Conservation (phyloP, 495 filamentous ascomycete species). For the Penicillium dipodomyicola region DNA sequence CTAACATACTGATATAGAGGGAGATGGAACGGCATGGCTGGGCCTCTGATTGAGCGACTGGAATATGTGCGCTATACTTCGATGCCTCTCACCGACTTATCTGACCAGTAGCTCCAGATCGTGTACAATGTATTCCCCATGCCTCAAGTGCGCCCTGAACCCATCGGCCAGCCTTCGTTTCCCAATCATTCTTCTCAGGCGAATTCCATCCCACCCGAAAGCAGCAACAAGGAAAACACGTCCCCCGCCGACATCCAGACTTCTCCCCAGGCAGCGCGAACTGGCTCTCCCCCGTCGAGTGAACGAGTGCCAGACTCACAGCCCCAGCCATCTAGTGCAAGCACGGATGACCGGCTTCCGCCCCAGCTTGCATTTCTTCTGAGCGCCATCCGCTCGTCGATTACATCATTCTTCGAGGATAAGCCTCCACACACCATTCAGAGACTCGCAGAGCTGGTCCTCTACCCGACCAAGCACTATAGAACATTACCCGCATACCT, state of each 20-base stretch:
- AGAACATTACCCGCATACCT: conserved; percentile 77
- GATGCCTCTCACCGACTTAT: conserved; percentile 1
- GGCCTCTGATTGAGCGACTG: conserved; percentile 50
- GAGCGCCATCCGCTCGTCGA: conserved; percentile 61
- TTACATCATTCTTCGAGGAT: conserved; percentile 63
- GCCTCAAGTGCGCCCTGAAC: conserved; percentile 39
- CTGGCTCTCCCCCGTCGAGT: conserved; percentile 36
- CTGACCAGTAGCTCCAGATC: conserved; percentile 38
- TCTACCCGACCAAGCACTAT: conserved; percentile 75
- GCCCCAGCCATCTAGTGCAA: conserved; percentile 41
- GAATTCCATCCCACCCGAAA: conserved; percentile 31
- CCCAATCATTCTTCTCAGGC: conserved; percentile 35
- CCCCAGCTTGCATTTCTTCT: conserved; percentile 62
- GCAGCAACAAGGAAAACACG: conserved; percentile 56
- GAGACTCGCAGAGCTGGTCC: conserved; percentile 86
- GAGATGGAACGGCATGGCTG: conserved; percentile 54
- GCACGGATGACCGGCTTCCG: conserved; percentile 55
- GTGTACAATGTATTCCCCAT: conserved; percentile 53
- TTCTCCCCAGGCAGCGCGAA: conserved; percentile 30
- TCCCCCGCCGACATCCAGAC: conserved; percentile 36
- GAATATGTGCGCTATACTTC: conserved; percentile 45
- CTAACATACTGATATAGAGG: conserved; percentile 42
- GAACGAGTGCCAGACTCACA: conserved; percentile 48
- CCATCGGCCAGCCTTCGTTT: conserved; percentile 24
- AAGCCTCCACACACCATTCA: conserved; percentile 92